Conservation (phyloP, 495 filamentous ascomycete species). For the Monascus purpureus region DNA sequence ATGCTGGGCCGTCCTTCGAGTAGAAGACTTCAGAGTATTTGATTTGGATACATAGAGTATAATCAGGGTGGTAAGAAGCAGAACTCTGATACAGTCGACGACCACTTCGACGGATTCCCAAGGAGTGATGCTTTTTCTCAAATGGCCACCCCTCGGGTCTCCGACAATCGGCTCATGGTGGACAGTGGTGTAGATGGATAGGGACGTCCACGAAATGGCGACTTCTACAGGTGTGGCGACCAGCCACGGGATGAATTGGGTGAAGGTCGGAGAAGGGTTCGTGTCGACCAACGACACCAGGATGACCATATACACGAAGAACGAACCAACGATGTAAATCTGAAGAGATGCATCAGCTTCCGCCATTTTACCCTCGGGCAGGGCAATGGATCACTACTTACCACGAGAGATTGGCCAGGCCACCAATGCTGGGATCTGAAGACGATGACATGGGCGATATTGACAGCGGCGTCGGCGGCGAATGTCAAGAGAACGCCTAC, state of each 20-base stretch:
- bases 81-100: conserved; percentile 43
- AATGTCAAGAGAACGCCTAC: conserved; percentile 54
- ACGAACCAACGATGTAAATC: conserved; percentile 71
- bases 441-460: conserved; percentile 61
- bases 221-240: conserved; percentile 53
- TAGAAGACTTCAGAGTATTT: conserved; percentile 18
- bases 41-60: conserved; percentile 43
- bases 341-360: conserved; percentile 20
- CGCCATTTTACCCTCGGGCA: no score
- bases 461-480: conserved; percentile 55
- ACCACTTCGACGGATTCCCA: conserved; percentile 55
- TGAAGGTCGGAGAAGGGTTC: conserved; percentile 53
- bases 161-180: conserved; percentile 48
- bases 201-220: conserved; percentile 48
- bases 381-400: no score
- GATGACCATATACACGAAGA: conserved; percentile 58
- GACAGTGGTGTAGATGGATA: conserved; percentile 43
- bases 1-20: conserved; percentile 10
- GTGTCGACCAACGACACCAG: conserved; percentile 73
- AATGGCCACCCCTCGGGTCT: conserved; percentile 28
- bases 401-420: conserved; percentile 74
- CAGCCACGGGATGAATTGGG: conserved; percentile 63
- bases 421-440: conserved; percentile 64
- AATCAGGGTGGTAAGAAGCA: conserved; percentile 43
- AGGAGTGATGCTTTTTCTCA: conserved; percentile 36